A percentile compares a stretch with the other conserved stretches of the same genome.
Evolutionary conservation across 495 filamentous ascomycete species (phyloP).

Genomic region (Polyplosphaeria fusca): DNA sequence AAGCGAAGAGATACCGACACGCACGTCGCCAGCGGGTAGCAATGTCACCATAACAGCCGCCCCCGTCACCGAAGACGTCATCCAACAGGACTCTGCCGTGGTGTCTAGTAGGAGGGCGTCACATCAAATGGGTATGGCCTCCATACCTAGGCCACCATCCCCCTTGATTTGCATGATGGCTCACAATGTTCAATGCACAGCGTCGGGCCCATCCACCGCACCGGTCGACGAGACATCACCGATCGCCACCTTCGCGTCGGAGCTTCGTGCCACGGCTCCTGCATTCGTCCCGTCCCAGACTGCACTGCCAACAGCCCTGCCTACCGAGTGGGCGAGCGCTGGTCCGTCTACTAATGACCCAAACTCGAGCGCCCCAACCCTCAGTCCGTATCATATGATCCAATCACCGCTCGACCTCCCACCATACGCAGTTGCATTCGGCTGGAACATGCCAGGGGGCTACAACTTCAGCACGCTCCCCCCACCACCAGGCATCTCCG

Average conservation of each 20-base stretch:
- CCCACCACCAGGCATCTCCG: neutral
- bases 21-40: neutral
- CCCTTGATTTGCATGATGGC: conserved; percentile 4
- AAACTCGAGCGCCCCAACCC: neutral
- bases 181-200: conserved; percentile 4
- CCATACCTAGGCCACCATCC: neutral
- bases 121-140: conserved; percentile 5
- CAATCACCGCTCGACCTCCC: neutral
- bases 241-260: too few relatives aligned
- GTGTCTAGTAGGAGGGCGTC: conserved; percentile 11
- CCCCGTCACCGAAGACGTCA: neutral
- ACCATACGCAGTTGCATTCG: conserved; percentile 1
- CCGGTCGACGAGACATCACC: neutral
- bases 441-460: conserved; percentile 4
- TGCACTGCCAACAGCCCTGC: neutral
- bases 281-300: neutral
- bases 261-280: neutral
- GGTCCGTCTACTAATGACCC: neutral
- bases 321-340: too few relatives aligned
- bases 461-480: conserved; percentile 10
- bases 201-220: neutral
- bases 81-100: conserved; percentile 1
- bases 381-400: neutral
- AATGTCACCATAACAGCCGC: neutral
- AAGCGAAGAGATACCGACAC: neutral